These are phyloP conservation scores for Inonotus obliquus DNA, from an alignment of 1,284 basidiomycete species.

Conservation along the genomic window DNA sequence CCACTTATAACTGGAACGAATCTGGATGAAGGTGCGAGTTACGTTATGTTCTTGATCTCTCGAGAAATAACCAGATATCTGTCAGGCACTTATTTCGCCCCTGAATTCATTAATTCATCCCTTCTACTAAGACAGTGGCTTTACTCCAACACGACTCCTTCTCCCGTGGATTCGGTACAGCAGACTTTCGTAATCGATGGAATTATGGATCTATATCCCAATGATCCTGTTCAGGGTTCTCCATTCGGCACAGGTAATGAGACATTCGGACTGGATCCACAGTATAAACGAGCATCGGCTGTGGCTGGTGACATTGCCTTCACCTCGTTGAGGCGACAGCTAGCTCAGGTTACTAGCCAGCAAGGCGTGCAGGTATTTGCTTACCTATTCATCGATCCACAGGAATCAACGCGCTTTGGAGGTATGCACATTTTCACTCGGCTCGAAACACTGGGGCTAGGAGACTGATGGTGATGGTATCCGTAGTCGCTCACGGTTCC, in stretches of 20 bases:
- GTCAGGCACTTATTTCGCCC: constrained; percentile 37
- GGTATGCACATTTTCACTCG: constrained; percentile 25
- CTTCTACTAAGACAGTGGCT: constrained; percentile 27
- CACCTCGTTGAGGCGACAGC: constrained; percentile 37
- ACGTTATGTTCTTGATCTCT: neutral
- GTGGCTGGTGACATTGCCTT: constrained; percentile 40
- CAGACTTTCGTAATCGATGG: constrained; percentile 28
- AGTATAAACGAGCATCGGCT: constrained; percentile 42
- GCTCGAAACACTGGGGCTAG: neutral
- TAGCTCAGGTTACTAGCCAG: constrained; percentile 34
- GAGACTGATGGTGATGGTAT: neutral
- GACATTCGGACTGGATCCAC: constrained; percentile 40
- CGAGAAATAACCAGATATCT: neutral
- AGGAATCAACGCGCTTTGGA: constrained; percentile 27
- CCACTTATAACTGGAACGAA: constrained; percentile 49
- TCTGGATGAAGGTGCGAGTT: constrained; percentile 40
- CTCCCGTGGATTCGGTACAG: constrained; percentile 22
- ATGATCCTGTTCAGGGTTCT: constrained; percentile 43
- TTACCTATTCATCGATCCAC: constrained; percentile 45
- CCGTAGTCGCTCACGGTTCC: constrained; percentile 34
- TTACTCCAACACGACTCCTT: constrained; percentile 32
- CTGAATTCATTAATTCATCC: constrained; percentile 28
- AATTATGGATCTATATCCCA: constrained; percentile 42
- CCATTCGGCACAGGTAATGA: constrained; percentile 47
- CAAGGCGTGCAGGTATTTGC: constrained; percentile 40